A percentile compares a stretch with the other conserved stretches of the same genome.
Evolutionary conservation across 1,139 yeast species (phyloP).

Genomic region (Debaryomyces udenii): DNA sequence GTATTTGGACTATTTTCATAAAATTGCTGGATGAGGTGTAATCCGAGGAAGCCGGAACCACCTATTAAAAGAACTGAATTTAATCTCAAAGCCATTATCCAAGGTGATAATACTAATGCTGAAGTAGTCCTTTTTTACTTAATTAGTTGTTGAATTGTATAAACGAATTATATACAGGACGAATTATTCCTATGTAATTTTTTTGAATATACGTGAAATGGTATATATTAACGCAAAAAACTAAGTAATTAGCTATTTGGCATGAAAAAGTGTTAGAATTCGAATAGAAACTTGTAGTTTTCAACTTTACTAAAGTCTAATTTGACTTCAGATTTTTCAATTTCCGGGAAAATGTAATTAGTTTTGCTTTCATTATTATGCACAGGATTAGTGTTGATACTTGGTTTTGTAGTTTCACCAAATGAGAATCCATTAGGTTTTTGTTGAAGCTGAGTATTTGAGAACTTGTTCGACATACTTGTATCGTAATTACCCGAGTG

Average conservation of each 20-base stretch:
- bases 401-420: conserved; percentile 19
- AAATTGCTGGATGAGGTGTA: conserved; percentile 87
- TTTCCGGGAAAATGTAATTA: conserved; percentile 34
- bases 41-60: conserved; percentile 94
- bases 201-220: too few species aligned
- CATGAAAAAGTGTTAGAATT: conserved; percentile 21
- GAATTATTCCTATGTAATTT: too few species aligned
- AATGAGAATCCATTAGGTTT: conserved; percentile 3
- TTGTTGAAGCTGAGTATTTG: neutral
- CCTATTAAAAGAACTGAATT: conserved; percentile 83
- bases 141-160: neutral
- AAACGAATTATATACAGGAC: conserved; percentile 5
- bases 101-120: too few species aligned
- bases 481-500: neutral
- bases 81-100: conserved; percentile 20
- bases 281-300: conserved; percentile 29
- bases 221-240: too few species aligned
- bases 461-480: neutral
- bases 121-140: too few species aligned
- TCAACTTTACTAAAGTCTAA: conserved; percentile 33
- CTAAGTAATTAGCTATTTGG: neutral
- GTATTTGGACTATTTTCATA: conserved; percentile 68
- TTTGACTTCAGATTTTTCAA: conserved; percentile 23
- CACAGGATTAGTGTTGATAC: conserved; percentile 15
- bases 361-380: neutral